phyloP scores from a whole-genome alignment of 345 rosid genomes.

The Ceriops zippeliana region DNA sequence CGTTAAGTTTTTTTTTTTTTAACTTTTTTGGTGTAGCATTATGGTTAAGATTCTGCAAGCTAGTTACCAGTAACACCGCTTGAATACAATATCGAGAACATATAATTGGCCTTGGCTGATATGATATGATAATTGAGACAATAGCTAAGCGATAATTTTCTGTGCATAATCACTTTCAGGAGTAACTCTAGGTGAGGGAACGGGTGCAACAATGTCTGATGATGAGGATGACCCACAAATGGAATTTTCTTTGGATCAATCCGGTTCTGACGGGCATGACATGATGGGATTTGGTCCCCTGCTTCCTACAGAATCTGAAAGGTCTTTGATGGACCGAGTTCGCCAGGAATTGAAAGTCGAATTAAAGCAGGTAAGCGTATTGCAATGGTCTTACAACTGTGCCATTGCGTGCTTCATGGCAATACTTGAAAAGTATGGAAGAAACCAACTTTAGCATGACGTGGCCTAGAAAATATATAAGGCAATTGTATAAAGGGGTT shows the following conservation, averaged over 20 bases:
- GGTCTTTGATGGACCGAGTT: slow-evolving; percentile 98
- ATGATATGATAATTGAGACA: too few relatives aligned
- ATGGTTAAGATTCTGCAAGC: too few relatives aligned
- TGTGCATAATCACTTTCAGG: slow-evolving; percentile 38
- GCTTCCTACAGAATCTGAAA: slow-evolving; percentile 91
- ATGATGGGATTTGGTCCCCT: slow-evolving; percentile 91
- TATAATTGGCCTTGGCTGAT: too few relatives aligned
- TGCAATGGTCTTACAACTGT: background rate
- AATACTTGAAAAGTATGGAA: too few relatives aligned
- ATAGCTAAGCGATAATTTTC: background rate
- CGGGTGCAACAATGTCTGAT: slow-evolving; percentile 94
- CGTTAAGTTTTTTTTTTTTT: too few relatives aligned
- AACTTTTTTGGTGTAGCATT: too few relatives aligned
- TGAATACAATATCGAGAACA: too few relatives aligned
- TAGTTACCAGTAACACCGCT: too few relatives aligned
- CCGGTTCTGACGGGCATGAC: slow-evolving; percentile 56
- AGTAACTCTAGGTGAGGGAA: slow-evolving; percentile 73
- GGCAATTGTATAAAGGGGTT: too few relatives aligned
- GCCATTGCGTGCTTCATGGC: background rate
- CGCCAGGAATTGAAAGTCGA: slow-evolving; percentile 95
- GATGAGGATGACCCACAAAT: slow-evolving; percentile 88
- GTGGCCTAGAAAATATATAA: too few relatives aligned
- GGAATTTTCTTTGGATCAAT: slow-evolving; percentile 76
- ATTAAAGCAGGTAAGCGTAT: slow-evolving; percentile 64
- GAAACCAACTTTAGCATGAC: too few relatives aligned